A percentile compares a stretch with the other conserved stretches of the same genome.
Conservation (phyloP, 305 asterid genomes). For the Rubia balearica region DNA sequence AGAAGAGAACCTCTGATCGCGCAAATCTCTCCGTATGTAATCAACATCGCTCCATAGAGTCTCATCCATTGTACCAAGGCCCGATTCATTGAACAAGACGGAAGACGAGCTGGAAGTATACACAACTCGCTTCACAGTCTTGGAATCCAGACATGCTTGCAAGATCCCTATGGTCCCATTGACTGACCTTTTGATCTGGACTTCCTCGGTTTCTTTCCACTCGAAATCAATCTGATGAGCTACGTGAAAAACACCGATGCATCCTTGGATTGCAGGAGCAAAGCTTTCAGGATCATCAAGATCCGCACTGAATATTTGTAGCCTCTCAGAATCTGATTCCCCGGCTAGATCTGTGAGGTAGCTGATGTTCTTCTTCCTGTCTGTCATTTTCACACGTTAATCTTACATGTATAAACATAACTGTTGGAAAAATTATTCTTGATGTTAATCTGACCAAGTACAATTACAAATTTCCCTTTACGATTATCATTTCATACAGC, state of each 20-base stretch:
- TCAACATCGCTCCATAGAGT: not conserved
- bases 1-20: not conserved
- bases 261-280: not conserved
- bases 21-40: not conserved
- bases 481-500: no score
- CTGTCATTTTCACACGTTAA: not conserved
- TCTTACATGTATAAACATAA: no score
- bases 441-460: no score
- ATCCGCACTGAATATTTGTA: not conserved
- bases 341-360: not conserved
- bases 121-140: slow-evolving; percentile 2
- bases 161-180: not conserved
- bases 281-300: not conserved
- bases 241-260: not conserved
- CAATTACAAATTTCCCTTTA: no score
- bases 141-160: not conserved
- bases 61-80: slow-evolving; percentile 1
- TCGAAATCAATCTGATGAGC: not conserved
- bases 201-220: not conserved
- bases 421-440: no score
- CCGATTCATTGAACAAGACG: not conserved
- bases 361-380: not conserved
- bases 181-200: not conserved
- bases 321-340: not conserved
- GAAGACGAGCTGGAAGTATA: not conserved